Evolutionary conservation across 164 flowering plant genomes (phyloP), one percentile per base, ranked within the genome.

Genomic region (Vitis amurensis): DNA sequence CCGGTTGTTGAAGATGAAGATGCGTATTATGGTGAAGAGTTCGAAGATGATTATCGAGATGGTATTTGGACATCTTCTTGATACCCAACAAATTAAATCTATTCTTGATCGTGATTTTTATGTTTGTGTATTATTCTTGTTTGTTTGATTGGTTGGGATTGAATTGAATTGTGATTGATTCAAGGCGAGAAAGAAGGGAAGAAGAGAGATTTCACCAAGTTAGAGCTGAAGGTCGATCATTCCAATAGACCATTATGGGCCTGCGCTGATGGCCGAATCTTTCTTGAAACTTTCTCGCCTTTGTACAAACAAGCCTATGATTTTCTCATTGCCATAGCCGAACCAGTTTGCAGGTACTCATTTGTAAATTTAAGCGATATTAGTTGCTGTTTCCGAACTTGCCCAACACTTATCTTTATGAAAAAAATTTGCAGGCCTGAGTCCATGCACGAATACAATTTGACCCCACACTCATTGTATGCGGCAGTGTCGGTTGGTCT

Each of bases 401-500:
- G 56, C 14, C 27, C n/a, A 11, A n/a, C 8, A 11, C 16, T 60
- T 23, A 31, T 59, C 44, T 59, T 50, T 47, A 48, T 15, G 17
- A 11, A 23, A 44, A 48, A 69, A 59, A n/a, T 61, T 11, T 62
- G 51, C 74, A 88, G 97, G 87, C 97, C 97, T 0, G 97, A 94
- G 70, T 88, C 91, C 2, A 91, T 91, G 97, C 95, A 92, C 51
- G 97, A 90, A 77, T 92, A 90, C 76, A 91, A 90, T 71, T 76
- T 94, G 79, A 91, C 96, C 9, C 97, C 95, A 0, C 96, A 93
- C 75, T 94, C 97, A 0, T 73, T 94, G 61, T 94, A 94, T 74
- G 99, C 97, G 12, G 97, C 97, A 1, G 99, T 96, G 15, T 96
- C 99, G 0, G 99, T 96, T 68, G 99, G 99, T 44, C 88, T 96